Evolutionary conservation across 2,329 filamentous ascomycete species (phyloP).

Genomic region (Fusarium praegraminearum): DNA sequence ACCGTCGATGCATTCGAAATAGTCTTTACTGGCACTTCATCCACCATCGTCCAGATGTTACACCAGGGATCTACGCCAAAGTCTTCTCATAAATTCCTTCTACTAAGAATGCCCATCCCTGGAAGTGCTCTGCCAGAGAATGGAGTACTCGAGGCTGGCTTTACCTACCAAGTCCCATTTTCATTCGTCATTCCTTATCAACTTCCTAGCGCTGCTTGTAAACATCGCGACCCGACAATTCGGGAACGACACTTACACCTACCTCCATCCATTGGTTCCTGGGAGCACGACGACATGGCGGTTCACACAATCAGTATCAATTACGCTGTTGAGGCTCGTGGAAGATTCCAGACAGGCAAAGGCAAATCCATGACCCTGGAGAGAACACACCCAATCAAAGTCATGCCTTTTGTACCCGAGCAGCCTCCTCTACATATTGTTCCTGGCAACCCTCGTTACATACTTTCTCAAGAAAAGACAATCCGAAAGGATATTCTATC

Average conservation of each 20-base stretch:
- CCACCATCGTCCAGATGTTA: conserved; percentile 22
- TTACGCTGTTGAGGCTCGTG: conserved; percentile 26
- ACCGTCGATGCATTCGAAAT: conserved; percentile 30
- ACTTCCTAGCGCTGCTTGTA: conserved; percentile 32
- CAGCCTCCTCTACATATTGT: conserved; percentile 32
- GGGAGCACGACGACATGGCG: conserved; percentile 37
- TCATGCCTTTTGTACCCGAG: conserved; percentile 35
- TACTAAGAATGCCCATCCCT: conserved; percentile 34
- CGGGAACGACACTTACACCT: conserved; percentile 31
- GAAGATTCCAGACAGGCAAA: background rate
- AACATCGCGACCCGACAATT: conserved; percentile 11
- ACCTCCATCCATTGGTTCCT: conserved; percentile 38
- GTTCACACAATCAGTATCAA: conserved; percentile 27
- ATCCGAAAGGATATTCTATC: conserved; percentile 36
- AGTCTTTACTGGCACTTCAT: conserved; percentile 17
- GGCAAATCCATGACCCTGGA: background rate
- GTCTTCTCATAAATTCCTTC: conserved; percentile 30
- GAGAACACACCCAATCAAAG: conserved; percentile 17
- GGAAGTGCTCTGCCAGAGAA: conserved; percentile 7
- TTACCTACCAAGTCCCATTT: conserved; percentile 29
- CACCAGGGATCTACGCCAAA: conserved; percentile 28
- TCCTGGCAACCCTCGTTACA: conserved; percentile 18
- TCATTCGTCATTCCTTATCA: conserved; percentile 39
- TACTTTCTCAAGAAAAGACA: conserved; percentile 27
- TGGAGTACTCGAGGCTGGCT: conserved; percentile 14